phyloP scores from a whole-genome alignment of 345 rosid species.

The Corchorus capsularis region DNA sequence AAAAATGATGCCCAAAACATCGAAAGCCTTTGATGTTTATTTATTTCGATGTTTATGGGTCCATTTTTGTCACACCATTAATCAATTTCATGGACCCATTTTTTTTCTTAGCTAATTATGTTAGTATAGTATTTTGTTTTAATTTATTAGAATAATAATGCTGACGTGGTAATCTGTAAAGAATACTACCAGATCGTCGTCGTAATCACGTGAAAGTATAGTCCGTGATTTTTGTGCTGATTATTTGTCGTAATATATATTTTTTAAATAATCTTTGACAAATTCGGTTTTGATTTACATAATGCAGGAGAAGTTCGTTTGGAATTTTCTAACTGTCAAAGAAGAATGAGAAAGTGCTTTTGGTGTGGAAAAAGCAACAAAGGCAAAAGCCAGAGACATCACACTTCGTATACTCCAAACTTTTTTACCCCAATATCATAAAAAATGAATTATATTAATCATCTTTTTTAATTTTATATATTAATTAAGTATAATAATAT shows the following conservation, averaged over 20 bases:
- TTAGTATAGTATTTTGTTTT: not conserved
- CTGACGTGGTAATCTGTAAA: not conserved
- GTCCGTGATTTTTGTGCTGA: not conserved
- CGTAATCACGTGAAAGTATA: not conserved
- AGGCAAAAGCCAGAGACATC: not conserved
- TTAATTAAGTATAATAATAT: not conserved
- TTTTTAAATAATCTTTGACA: not conserved
- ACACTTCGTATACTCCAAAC: constrained; percentile 21
- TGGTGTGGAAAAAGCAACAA: constrained; percentile 27
- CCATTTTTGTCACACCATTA: not conserved
- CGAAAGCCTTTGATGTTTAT: not conserved
- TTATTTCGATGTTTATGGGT: not conserved
- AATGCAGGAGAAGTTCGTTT: not conserved
- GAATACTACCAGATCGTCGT: not conserved
- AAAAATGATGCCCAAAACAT: not conserved
- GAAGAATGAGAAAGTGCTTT: constrained; percentile 17
- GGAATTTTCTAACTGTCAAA: constrained; percentile 14
- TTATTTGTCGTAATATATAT: not conserved
- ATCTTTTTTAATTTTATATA: not conserved
- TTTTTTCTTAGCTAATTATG: not conserved
- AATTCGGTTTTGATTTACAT: not conserved
- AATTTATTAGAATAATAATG: not conserved
- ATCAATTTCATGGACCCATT: not conserved
- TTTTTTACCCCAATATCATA: not conserved
- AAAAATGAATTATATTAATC: not conserved